These are phyloP conservation scores for Phanerochaete carnosa DNA, from an alignment of 768 basidiomycete genomes.

Conservation along the genomic window DNA sequence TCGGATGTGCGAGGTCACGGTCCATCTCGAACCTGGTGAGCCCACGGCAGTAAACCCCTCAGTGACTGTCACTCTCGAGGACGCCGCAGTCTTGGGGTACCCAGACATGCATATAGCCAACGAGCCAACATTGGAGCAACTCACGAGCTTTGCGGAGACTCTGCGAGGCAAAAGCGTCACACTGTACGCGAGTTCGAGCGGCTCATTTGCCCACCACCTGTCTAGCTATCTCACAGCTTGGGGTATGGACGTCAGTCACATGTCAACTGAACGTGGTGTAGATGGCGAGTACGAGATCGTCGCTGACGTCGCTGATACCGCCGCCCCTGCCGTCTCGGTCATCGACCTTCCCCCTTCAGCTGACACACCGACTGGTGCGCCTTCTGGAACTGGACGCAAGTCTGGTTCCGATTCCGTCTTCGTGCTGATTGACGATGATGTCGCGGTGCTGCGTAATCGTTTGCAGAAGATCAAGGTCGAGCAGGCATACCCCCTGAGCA, in stretches of 20 bases:
- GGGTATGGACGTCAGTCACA: constrained; percentile 91
- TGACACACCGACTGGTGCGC: constrained; percentile 6
- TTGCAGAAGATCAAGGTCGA: constrained; percentile 66
- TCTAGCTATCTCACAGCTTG: constrained; percentile 91
- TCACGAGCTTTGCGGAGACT: constrained; percentile 75
- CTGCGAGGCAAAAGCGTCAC: constrained; percentile 81
- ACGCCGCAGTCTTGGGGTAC: constrained; percentile 45
- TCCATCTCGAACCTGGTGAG: constrained; percentile 62
- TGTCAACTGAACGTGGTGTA: constrained; percentile 54
- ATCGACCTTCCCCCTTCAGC: not conserved
- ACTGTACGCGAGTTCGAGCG: constrained; percentile 82
- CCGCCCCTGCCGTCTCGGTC: not conserved
- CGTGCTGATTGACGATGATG: constrained; percentile 91
- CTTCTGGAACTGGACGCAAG: constrained; percentile 6
- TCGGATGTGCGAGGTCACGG: constrained; percentile 61
- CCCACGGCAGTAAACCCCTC: constrained; percentile 39
- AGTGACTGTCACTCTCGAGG: constrained; percentile 38
- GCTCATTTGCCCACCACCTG: constrained; percentile 88
- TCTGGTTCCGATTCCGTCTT: constrained; percentile 43
- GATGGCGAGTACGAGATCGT: constrained; percentile 34
- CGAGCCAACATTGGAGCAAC: constrained; percentile 80
- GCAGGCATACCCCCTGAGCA: constrained; percentile 38
- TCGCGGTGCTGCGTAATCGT: constrained; percentile 72
- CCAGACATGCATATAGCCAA: constrained; percentile 47
- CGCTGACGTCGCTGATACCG: constrained; percentile 3